Conservation (phyloP, 306 rosid species). For the Ochetophila trinervis region DNA sequence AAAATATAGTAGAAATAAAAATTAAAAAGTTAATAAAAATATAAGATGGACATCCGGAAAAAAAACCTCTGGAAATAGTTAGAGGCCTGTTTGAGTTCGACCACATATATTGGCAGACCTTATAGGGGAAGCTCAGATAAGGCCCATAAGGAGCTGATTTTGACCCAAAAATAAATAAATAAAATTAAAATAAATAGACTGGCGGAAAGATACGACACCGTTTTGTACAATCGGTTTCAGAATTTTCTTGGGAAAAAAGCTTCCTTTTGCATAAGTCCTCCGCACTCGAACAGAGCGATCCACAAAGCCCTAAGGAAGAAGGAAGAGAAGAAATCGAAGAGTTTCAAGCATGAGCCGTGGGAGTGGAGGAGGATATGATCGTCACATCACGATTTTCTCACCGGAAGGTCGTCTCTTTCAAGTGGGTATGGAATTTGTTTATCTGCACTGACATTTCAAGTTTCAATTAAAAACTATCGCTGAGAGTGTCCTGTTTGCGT, state of each 20-base stretch:
- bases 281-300: background rate
- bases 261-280: conserved; percentile 3
- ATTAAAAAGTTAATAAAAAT: too few species aligned
- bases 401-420: conserved; percentile 98
- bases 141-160: too few species aligned
- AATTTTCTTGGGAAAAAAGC: conserved; percentile 38
- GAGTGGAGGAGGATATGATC: conserved; percentile 98
- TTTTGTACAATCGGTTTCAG: too few species aligned
- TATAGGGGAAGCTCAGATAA: too few species aligned
- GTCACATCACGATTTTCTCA: conserved; percentile 97
- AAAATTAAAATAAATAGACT: too few species aligned
- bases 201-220: background rate
- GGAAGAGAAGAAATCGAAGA: conserved; percentile 4
- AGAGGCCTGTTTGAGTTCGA: too few species aligned
- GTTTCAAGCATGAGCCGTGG: conserved; percentile 49
- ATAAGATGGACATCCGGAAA: too few species aligned
- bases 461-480: background rate
- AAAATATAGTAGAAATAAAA: too few species aligned
- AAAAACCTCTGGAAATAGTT: too few species aligned
- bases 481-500: background rate
- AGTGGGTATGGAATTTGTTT: conserved; percentile 41
- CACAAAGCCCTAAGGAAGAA: conserved; percentile 7
- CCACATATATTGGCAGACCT: too few species aligned
- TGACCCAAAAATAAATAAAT: too few species aligned
- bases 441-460: background rate